Base-by-base conservation (phyloP, 768 basidiomycete genomes). In the Xerocomellus dryophilus region DNA sequence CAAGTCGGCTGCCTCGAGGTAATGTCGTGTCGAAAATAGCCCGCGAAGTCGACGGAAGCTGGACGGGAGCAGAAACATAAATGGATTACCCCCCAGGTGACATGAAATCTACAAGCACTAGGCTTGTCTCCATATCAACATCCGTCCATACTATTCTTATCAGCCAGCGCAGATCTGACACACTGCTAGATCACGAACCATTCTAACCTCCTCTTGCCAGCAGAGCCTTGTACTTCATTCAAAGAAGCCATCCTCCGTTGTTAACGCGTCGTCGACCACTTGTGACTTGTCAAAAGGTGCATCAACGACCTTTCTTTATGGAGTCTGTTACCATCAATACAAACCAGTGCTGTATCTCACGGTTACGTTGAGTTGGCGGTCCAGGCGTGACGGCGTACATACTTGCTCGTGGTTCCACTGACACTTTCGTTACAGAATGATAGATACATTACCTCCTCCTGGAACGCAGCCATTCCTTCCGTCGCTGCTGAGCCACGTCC, bases 381-480 rank as follows among this genome's bases (percentile, higher is more conserved):
- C 32, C 32, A 34, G 32, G 14, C 32, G 32, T 34, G n/a, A n/a
- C n/a, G n/a, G n/a, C n/a, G 32, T 34, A 29, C 23, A 23, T 5
- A 25, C 32, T 15, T 7, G 6, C 32, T 34, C 32, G 14, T 15
- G 32, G 14, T 5, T n/a, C 35, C 9, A 38, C 23, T 56, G 56
- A 58, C 44, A 10, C 27, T 35, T 20, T 27, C 9, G 23, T 35
- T 31, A 21, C 39, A 58, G 61, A 45, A 66, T 66, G 43, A 25
- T 60, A 18, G 61, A 66, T 40, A 50, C 65, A 9, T 69, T 75
- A 29, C 66, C 74, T 10, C 65, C 69, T 29, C 65, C 68, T 20
- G 83, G 81, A 12, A 73, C 77, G 0, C 74, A 72, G 29, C 63
- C 62, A 1, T 82, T 84, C 61, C 68, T 84, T n/a, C 76, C 81